Evolutionary conservation across 2,329 filamentous ascomycete genomes (phyloP).

Genomic region (Neopestalotiopsis rosae): DNA sequence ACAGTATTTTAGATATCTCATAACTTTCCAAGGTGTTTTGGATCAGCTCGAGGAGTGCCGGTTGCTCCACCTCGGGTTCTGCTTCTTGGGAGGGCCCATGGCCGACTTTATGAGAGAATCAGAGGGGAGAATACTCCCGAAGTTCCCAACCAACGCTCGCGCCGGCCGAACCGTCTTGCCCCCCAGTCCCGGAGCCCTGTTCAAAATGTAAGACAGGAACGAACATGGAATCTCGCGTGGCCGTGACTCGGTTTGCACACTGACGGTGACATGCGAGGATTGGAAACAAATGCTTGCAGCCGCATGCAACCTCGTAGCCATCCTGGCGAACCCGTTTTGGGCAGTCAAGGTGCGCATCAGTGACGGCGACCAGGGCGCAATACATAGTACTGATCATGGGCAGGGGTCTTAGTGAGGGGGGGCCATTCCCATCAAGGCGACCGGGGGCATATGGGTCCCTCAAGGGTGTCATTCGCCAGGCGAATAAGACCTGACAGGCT

Average conservation of each 20-base stretch:
- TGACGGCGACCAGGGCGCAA: neutral
- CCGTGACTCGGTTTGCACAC: slow-evolving; percentile 2
- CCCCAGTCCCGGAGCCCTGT: too few relatives aligned
- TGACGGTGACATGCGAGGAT: neutral
- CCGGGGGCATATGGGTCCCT: neutral
- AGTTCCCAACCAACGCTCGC: neutral
- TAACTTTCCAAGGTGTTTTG: neutral
- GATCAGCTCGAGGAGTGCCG: neutral
- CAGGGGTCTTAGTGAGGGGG: neutral
- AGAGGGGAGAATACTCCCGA: neutral
- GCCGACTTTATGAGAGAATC: neutral
- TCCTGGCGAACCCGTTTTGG: slow-evolving; percentile 1
- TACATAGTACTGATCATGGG: neutral
- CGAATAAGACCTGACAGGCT: neutral
- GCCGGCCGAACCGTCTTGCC: neutral
- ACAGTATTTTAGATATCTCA: neutral
- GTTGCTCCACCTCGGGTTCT: neutral
- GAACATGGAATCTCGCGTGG: neutral
- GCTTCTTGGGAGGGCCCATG: neutral
- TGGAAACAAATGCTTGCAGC: slow-evolving; percentile 14
- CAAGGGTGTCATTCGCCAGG: too few relatives aligned
- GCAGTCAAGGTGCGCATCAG: slow-evolving; percentile 13
- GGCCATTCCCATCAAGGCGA: neutral
- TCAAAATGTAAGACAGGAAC: neutral
- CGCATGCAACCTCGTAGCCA: slow-evolving; percentile 6